A percentile compares a stretch with the other conserved stretches of the same genome.
These are phyloP conservation scores for Penicillium daleae DNA, from an alignment of 495 filamentous ascomycete species.

Conservation along the genomic window DNA sequence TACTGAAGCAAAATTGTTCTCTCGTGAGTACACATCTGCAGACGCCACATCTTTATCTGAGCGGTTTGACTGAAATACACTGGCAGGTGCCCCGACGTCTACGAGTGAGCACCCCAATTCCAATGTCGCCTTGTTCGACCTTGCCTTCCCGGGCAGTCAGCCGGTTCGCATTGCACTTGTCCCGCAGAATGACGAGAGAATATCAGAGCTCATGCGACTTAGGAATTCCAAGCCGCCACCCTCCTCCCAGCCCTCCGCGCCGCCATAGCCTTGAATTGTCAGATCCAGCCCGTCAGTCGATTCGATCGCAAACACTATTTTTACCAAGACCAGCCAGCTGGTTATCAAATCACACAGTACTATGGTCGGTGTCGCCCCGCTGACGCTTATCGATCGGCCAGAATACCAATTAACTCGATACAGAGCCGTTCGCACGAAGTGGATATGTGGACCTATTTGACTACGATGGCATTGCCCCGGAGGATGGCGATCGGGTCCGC, in stretches of 20 bases:
- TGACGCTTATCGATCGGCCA: neutral
- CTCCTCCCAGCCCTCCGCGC: slow-evolving; percentile 88
- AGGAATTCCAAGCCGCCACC: slow-evolving; percentile 78
- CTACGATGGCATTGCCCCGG: slow-evolving; percentile 77
- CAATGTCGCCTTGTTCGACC: slow-evolving; percentile 85
- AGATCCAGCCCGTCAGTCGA: slow-evolving; percentile 70
- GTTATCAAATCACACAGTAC: slow-evolving; percentile 98
- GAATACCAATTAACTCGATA: slow-evolving; percentile 8
- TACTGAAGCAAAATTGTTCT: slow-evolving; percentile 84
- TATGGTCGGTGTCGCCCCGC: slow-evolving; percentile 54
- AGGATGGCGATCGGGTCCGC: slow-evolving; percentile 65
- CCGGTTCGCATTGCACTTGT: slow-evolving; percentile 51
- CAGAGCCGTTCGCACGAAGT: slow-evolving; percentile 79
- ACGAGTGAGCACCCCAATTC: slow-evolving; percentile 75
- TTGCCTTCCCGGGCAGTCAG: slow-evolving; percentile 86
- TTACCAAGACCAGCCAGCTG: slow-evolving; percentile 94
- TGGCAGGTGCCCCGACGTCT: slow-evolving; percentile 64
- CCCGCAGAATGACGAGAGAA: neutral
- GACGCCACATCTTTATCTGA: neutral
- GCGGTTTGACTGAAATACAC: neutral
- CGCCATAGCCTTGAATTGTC: slow-evolving; percentile 80
- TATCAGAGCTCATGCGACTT: slow-evolving; percentile 14
- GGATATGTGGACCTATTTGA: slow-evolving; percentile 70
- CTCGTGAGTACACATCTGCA: slow-evolving; percentile 44
- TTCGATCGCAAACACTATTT: slow-evolving; percentile 99